phyloP scores from a whole-genome alignment of 345 rosid species.

The Salix brachista region DNA sequence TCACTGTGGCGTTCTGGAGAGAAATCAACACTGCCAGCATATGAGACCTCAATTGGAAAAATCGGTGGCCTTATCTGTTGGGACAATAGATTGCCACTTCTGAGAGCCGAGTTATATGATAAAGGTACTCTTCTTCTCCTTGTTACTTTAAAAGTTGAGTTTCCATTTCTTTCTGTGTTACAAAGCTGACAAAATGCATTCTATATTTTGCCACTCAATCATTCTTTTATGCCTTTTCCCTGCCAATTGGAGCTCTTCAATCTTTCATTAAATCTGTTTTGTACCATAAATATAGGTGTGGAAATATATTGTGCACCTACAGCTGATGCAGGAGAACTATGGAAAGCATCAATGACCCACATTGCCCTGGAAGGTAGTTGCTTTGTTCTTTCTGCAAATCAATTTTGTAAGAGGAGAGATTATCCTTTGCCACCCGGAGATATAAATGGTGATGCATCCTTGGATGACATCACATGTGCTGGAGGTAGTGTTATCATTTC shows the following conservation, averaged over 20 bases:
- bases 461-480: slow-evolving; percentile 1
- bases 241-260: neutral
- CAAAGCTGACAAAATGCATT: neutral
- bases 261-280: neutral
- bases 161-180: neutral
- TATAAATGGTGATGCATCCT: neutral
- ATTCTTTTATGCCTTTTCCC: neutral
- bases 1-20: slow-evolving; percentile 19
- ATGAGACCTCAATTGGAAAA: slow-evolving; percentile 17
- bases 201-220: neutral
- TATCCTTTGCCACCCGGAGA: neutral
- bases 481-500: slow-evolving; percentile 29
- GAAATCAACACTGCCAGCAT: slow-evolving; percentile 7
- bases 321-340: slow-evolving; percentile 12
- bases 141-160: neutral
- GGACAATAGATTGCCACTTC: slow-evolving; percentile 21
- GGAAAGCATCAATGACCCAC: slow-evolving; percentile 20
- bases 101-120: slow-evolving; percentile 21
- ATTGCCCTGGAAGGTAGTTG: slow-evolving; percentile 27
- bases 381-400: slow-evolving; percentile 30
- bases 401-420: slow-evolving; percentile 18
- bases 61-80: slow-evolving; percentile 21
- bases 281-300: slow-evolving; percentile 13
- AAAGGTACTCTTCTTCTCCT: slow-evolving; percentile 10
- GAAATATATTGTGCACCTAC: slow-evolving; percentile 30